These are phyloP conservation scores for Neoascochyta sp. DNA, from an alignment of 2,329 filamentous ascomycete species.

Conservation along the genomic window DNA sequence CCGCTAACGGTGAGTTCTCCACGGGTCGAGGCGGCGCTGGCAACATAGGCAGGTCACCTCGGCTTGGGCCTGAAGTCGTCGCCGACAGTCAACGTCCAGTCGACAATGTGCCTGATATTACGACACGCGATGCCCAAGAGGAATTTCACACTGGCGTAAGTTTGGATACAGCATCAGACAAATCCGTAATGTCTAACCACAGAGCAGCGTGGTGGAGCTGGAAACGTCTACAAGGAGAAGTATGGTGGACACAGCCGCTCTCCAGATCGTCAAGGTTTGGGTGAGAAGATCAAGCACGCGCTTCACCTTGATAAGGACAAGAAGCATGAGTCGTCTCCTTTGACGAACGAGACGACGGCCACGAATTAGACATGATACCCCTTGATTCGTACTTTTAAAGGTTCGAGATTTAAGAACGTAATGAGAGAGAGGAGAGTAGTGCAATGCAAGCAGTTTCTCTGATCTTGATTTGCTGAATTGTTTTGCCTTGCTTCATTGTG, in stretches of 20 bases:
- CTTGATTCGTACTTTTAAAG: slow-evolving; percentile 4
- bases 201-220: slow-evolving; percentile 43
- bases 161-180: background rate
- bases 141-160: slow-evolving; percentile 49
- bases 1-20: slow-evolving; percentile 39
- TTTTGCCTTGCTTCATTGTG: slow-evolving; percentile 1
- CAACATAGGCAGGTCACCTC: slow-evolving; percentile 41
- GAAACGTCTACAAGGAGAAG: slow-evolving; percentile 48
- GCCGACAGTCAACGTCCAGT: slow-evolving; percentile 28
- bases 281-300: slow-evolving; percentile 46
- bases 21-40: slow-evolving; percentile 43
- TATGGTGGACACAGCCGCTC: slow-evolving; percentile 45
- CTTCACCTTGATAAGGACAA: slow-evolving; percentile 38
- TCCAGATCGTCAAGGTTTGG: slow-evolving; percentile 36
- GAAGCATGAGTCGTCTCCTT: slow-evolving; percentile 30
- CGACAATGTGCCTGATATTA: slow-evolving; percentile 46
- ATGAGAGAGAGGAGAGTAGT: too few relatives aligned
- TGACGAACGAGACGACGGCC: slow-evolving; percentile 19
- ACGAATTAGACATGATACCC: slow-evolving; percentile 20
- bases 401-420: too few relatives aligned
- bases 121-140: slow-evolving; percentile 38
- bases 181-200: slow-evolving; percentile 8
- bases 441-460: too few relatives aligned
- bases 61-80: slow-evolving; percentile 22
- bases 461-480: too few relatives aligned